Evolutionary conservation across 805 yeast genomes (phyloP), one percentile per base, ranked within the genome.

Genomic region (Starmerella sp.): DNA sequence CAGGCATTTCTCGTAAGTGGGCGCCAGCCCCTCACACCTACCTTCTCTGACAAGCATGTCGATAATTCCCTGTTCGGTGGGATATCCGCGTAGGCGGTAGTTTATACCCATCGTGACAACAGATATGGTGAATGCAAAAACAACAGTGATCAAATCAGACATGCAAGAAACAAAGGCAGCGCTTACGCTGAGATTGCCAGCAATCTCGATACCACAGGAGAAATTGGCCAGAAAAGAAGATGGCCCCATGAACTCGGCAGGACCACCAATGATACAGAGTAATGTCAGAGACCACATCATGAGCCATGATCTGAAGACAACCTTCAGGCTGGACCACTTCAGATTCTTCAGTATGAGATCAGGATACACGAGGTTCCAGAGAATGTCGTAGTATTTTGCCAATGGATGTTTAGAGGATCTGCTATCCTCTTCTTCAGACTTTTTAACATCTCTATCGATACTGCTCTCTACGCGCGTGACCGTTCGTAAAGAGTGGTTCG

Each of bases 241-340:
- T 1, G 54, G 59, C 5, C 67, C 68, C 58, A 65, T 59, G 61
- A 67, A 66, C 14, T 48, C 44, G 2, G 48, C 59, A 0, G 63
- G 51, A 6, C 52, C 43, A 5, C 54, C 57, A 31, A 62, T 54
- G 14, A 60, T 53, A n/a, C 57, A 50, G 15, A 66, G 46, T 13
- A 65, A 30, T 13, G 61, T 49, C 6, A 61, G 52, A 2, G 63
- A 53, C 65, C 66, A 65, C 54, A 62, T 54, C 42, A 53, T 58
- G 7, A 59, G 35, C 68, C 68, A 66, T 2, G 68, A 63, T 4
- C 69, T 53, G 14, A 60, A 41, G 1, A 64, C 56, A 7, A 53
- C 41, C 31, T 57, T 61, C 22, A 66, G 48, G 37, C 66, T 63
- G 5, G 49, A 34, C 22, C 28, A 35, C 48, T 66, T 65, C n/a